Base-by-base conservation (phyloP, 805 yeast genomes). In the Ogataea paradorogensis region DNA sequence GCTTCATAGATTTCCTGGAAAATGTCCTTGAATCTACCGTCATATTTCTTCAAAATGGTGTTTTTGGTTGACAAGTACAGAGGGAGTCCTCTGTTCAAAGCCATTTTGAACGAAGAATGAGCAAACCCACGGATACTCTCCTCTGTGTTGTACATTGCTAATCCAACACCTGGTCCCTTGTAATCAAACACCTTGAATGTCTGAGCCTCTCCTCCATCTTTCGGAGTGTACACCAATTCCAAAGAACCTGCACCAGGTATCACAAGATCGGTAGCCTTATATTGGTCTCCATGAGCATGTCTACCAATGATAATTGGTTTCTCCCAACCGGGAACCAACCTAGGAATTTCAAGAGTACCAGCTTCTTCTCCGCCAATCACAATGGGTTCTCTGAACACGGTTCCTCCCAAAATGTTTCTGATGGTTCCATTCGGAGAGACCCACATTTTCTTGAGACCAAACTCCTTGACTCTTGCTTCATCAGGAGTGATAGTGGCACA, bases 401-500 rank as follows among this genome's bases (percentile, higher is more conserved):
- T 84, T 52, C 93, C 93, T 25, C 85, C 86, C 47, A 84, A 63
- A 40, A 84, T 82, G 62, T 84, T 84, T 69, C 93, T 74, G 53
- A 84, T 81, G 22, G 93, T 84, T 50, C 93, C 93, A 58, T 84
- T 84, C 49, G 93, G 93, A 15, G 91, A 84, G 37, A 79, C 71
- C 90, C 91, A 84, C 93, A 84, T 84, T 58, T 84, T 76, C 57
- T 80, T 80, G 61, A 84, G 70, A 33, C 69, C 66, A 52, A 83
- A 84, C 63, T 84, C 93, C 56, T 79, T 69, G 32, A 84, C 91
- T 62, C 93, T 73, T 18, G 76, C 79, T 61, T 84, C 91, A 61
- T 84, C 91, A 2, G 91, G 93, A 1, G 91, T 84, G 53, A 84
- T 84, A 13, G 91, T 84, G 35, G 93, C 91, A 73, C 91, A 84